A percentile compares a stretch with the other conserved stretches of the same genome.
Conservation (phyloP, 169 alveolate species). For the Haemoproteus tartakovskyi region DNA sequence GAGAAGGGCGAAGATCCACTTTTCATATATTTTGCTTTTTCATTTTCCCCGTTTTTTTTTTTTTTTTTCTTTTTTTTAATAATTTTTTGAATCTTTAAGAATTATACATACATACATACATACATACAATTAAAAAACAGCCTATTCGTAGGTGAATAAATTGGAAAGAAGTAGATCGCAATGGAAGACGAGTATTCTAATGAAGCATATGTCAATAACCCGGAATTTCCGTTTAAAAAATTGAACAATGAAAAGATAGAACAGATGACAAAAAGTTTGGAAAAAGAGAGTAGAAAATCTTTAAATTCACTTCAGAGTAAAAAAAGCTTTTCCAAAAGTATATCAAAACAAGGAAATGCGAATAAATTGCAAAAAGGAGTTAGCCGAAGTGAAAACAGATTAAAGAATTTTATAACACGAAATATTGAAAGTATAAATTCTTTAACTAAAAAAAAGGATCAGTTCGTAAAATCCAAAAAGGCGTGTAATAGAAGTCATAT, state of each 20-base stretch:
- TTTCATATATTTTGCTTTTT: too few relatives aligned
- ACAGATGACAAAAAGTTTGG: conserved; percentile 27
- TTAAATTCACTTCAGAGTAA: not conserved
- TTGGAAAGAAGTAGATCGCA: too few relatives aligned
- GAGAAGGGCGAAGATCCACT: too few relatives aligned
- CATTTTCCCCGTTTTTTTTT: too few relatives aligned
- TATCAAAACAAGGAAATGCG: not conserved
- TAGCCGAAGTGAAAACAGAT: conserved; percentile 11
- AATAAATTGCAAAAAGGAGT: not conserved
- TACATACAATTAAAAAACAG: too few relatives aligned
- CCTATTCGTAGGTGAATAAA: too few relatives aligned
- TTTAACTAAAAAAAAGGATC: conserved; percentile 48
- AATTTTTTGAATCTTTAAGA: too few relatives aligned
- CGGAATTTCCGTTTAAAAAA: conserved; percentile 62
- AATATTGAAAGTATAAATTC: conserved; percentile 54
- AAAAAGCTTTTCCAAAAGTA: too few relatives aligned
- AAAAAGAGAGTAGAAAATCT: not conserved
- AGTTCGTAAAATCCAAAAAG: conserved; percentile 13
- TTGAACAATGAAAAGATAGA: conserved; percentile 46
- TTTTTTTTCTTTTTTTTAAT: too few relatives aligned
- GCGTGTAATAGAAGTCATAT: conserved; percentile 29
- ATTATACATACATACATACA: too few relatives aligned
- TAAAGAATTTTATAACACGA: conserved; percentile 45
- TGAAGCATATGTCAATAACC: conserved; percentile 58
- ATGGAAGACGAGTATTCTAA: conserved; percentile 12